These are phyloP conservation scores for Phalaenopsis equestris DNA, from an alignment of 106 monocot genomes.

Conservation along the genomic window DNA sequence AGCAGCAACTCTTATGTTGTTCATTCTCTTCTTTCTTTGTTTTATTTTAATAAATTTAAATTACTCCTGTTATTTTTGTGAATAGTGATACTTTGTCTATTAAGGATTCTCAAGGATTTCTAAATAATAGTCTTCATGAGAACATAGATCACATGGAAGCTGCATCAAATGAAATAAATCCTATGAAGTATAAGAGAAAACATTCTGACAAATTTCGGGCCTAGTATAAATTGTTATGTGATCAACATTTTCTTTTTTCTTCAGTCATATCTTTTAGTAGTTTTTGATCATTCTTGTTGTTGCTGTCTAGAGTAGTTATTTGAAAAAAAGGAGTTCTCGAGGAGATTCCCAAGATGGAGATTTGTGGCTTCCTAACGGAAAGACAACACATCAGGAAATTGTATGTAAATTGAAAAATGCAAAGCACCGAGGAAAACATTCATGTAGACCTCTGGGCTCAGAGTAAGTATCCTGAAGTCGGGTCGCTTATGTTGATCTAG, in stretches of 20 bases:
- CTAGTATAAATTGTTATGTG: neutral
- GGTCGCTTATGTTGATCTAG: neutral
- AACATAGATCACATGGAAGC: neutral
- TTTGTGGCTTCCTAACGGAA: neutral
- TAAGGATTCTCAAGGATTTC: neutral
- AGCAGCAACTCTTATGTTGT: neutral
- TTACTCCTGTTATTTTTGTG: neutral
- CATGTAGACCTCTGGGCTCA: neutral
- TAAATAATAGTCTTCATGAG: neutral
- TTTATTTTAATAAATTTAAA: neutral
- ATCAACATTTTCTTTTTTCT: neutral
- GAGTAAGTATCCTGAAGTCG: neutral
- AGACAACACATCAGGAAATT: neutral
- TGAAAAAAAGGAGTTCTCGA: neutral
- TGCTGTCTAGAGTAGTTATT: neutral
- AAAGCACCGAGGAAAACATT: neutral
- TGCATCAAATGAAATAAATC: neutral
- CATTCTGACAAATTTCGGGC: neutral
- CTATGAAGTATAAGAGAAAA: neutral
- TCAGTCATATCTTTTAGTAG: neutral
- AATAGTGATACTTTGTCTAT: neutral
- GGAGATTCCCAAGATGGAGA: neutral
- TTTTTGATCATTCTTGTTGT: constrained; percentile 3
- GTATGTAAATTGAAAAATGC: neutral
- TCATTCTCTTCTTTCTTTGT: neutral